Evolutionary conservation across 148 eudicot genomes (phyloP).

Genomic region (Hydrangea macrophylla): DNA sequence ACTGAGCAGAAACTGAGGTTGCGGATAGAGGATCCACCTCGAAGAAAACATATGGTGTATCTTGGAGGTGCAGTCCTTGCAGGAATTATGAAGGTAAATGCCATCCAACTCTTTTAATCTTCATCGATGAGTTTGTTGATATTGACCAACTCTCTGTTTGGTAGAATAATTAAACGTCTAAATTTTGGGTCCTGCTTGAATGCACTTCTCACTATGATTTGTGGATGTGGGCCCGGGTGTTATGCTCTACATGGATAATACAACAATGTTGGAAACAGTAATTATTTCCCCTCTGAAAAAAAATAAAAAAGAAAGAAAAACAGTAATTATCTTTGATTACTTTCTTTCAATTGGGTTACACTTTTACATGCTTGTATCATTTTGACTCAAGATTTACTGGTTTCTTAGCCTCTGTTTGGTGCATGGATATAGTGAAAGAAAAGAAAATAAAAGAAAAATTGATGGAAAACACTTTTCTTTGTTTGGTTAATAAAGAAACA

Average conservation of each 20-base stretch:
- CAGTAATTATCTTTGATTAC: too few relatives aligned
- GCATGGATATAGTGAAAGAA: too few relatives aligned
- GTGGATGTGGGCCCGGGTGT: not conserved
- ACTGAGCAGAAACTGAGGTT: slow-evolving; percentile 69
- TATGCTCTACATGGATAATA: not conserved
- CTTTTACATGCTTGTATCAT: not conserved
- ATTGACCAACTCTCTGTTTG: not conserved
- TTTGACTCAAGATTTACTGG: not conserved
- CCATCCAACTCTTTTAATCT: not conserved
- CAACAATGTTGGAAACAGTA: not conserved
- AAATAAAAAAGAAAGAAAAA: too few relatives aligned
- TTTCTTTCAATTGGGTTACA: too few relatives aligned
- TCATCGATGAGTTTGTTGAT: not conserved
- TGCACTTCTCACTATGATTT: not conserved
- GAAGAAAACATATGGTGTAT: slow-evolving; percentile 99
- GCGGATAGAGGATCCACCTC: slow-evolving; percentile 95
- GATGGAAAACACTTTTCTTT: too few relatives aligned
- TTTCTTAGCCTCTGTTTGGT: too few relatives aligned
- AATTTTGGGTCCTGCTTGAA: not conserved
- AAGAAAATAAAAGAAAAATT: too few relatives aligned
- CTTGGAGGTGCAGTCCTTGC: slow-evolving; percentile 99
- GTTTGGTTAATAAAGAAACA: too few relatives aligned
- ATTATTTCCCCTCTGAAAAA: too few relatives aligned
- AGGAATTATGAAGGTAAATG: slow-evolving; percentile 90
- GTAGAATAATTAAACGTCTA: too few relatives aligned